These are phyloP conservation scores for Neopestalotiopsis sp. DNA, from an alignment of 2,329 filamentous ascomycete species.

Conservation along the genomic window DNA sequence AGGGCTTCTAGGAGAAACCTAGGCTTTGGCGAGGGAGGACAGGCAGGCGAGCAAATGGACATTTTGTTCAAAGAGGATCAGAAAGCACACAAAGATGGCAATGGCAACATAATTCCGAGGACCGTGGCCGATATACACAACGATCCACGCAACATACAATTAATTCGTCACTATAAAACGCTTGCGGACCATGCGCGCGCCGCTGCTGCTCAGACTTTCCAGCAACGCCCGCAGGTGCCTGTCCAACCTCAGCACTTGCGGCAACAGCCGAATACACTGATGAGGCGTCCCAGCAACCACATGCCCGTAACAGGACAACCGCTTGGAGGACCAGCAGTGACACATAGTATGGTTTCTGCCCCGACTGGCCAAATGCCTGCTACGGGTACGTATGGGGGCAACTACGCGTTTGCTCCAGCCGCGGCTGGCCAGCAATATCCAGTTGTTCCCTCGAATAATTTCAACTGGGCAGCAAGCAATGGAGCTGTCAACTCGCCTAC, in stretches of 20 bases:
- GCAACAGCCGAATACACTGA: neutral
- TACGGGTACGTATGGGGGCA: neutral
- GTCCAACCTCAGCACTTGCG: neutral
- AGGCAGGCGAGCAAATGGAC: slow-evolving; percentile 39
- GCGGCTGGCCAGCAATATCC: neutral
- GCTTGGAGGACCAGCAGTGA: neutral
- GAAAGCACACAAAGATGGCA: slow-evolving; percentile 32
- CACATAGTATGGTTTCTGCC: neutral
- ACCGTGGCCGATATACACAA: slow-evolving; percentile 11
- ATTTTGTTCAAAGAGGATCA: slow-evolving; percentile 43
- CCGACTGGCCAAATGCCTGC: neutral
- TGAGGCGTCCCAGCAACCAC: neutral
- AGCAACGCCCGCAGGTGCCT: neutral
- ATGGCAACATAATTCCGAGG: slow-evolving; percentile 24
- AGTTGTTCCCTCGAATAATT: neutral
- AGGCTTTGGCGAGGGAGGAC: slow-evolving; percentile 40
- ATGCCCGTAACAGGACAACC: neutral
- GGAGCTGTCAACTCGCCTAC: neutral
- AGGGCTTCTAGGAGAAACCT: slow-evolving; percentile 55
- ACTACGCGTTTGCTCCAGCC: neutral
- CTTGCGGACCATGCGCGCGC: slow-evolving; percentile 5
- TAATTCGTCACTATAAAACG: slow-evolving; percentile 26
- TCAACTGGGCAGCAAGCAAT: neutral
- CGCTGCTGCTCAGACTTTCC: neutral
- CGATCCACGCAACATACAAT: slow-evolving; percentile 27